Conservation (phyloP, 2,329 filamentous ascomycete species). For the Pestalotiopsis sp. region DNA sequence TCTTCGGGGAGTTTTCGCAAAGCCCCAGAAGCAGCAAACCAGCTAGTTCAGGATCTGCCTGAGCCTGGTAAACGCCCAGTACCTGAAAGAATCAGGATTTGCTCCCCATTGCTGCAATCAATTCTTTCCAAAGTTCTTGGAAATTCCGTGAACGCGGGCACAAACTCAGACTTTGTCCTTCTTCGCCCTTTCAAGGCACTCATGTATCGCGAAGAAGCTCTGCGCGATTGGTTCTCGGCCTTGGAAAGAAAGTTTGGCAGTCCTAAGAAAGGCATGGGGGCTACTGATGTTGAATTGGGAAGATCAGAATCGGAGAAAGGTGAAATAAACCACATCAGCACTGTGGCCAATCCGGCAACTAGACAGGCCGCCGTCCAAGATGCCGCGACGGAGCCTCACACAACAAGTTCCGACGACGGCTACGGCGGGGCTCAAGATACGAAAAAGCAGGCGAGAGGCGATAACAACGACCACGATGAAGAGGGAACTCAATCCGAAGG, state of each 20-base stretch:
- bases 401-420: not conserved
- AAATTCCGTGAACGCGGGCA: not conserved
- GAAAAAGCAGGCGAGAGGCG: too few relatives aligned
- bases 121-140: not conserved
- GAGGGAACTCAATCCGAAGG: not conserved
- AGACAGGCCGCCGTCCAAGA: not conserved
- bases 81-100: not conserved
- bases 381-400: not conserved
- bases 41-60: not conserved
- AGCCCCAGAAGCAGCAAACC: not conserved
- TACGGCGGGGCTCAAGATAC: too few relatives aligned
- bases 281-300: too few relatives aligned
- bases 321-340: not conserved
- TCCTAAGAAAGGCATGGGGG: not conserved
- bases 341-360: not conserved
- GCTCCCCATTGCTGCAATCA: not conserved
- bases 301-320: too few relatives aligned
- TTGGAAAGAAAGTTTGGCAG: not conserved
- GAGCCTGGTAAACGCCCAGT: not conserved
- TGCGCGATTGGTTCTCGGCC: not conserved
- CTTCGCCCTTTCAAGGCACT: constrained; percentile 10
- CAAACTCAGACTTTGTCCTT: not conserved
- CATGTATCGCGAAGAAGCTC: not conserved
- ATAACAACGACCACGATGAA: too few relatives aligned
- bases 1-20: not conserved